Conservation (phyloP, 768 basidiomycete species). For the Russula brevipes region DNA sequence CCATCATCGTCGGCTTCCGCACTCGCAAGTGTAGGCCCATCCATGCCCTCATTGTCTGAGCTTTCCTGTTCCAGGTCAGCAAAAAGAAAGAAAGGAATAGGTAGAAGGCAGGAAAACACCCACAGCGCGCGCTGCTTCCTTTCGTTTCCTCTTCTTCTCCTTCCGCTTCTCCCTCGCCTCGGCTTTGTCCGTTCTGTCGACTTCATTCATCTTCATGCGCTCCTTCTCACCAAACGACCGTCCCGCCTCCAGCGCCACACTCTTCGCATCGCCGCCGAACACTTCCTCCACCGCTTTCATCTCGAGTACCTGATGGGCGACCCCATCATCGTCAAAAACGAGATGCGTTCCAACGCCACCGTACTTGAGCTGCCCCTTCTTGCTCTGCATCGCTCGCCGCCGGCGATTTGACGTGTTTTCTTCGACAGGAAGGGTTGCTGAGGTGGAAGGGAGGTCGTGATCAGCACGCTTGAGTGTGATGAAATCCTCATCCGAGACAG, state of each 20-base stretch:
- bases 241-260: constrained; percentile 60
- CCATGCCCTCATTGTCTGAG: constrained; percentile 28
- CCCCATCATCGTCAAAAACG: constrained; percentile 86
- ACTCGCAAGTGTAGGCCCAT: constrained; percentile 35
- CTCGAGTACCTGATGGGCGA: constrained; percentile 77
- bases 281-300: constrained; percentile 67
- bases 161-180: constrained; percentile 82
- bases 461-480: constrained; percentile 90
- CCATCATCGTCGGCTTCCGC: constrained; percentile 49
- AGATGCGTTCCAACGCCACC: constrained; percentile 65
- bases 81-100: background rate
- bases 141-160: constrained; percentile 90
- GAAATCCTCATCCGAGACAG: constrained; percentile 67
- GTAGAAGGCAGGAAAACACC: background rate
- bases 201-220: constrained; percentile 60
- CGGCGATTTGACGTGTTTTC: constrained; percentile 83
- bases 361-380: constrained; percentile 61
- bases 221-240: constrained; percentile 68
- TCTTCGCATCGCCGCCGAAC: constrained; percentile 56
- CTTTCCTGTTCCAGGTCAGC: constrained; percentile 11
- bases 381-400: constrained; percentile 64
- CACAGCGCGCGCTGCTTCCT: constrained; percentile 56
- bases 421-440: constrained; percentile 30
- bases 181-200: constrained; percentile 71
- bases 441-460: constrained; percentile 53